Percentiles rank a stretch among this genome's conserved stretches.
Evolutionary conservation across 495 filamentous ascomycete species (phyloP).

Genomic region (Penicilliopsis zonata): DNA sequence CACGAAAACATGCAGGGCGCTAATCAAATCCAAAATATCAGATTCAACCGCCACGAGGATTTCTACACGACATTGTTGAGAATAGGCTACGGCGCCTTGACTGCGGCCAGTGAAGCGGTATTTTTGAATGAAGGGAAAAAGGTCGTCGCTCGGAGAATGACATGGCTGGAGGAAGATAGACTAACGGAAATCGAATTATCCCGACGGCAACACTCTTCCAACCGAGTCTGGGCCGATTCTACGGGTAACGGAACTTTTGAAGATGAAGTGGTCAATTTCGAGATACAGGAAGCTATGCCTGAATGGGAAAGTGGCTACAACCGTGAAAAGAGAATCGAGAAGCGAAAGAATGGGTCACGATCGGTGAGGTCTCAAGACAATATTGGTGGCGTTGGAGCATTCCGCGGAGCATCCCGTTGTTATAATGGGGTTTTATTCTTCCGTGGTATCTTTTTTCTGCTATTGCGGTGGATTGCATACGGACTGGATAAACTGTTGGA

Average conservation of each 20-base stretch:
- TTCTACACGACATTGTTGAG: constrained; percentile 87
- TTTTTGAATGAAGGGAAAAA: constrained; percentile 80
- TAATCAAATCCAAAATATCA: constrained; percentile 65
- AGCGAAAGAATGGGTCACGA: constrained; percentile 33
- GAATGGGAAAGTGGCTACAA: constrained; percentile 53
- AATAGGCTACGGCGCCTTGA: constrained; percentile 74
- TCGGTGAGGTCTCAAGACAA: constrained; percentile 25
- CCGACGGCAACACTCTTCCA: constrained; percentile 12
- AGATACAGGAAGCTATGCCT: constrained; percentile 15
- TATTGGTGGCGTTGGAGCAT: constrained; percentile 61
- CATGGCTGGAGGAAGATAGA: constrained; percentile 86
- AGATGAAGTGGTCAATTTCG: constrained; percentile 19
- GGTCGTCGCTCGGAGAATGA: constrained; percentile 65
- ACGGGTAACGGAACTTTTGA: constrained; percentile 19
- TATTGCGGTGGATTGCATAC: constrained; percentile 46
- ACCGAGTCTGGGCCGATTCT: constrained; percentile 15
- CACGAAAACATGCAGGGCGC: constrained; percentile 89
- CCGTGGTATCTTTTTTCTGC: constrained; percentile 55
- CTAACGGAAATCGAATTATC: constrained; percentile 45
- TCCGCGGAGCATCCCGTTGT: constrained; percentile 61
- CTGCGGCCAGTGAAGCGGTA: constrained; percentile 87
- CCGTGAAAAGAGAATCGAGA: constrained; percentile 45
- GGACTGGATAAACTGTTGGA: constrained; percentile 41
- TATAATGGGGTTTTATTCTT: constrained; percentile 63
- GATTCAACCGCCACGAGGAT: constrained; percentile 74